Evolutionary conservation across 208 protist species (phyloP).

Genomic region (Trypanosoma congolense): DNA sequence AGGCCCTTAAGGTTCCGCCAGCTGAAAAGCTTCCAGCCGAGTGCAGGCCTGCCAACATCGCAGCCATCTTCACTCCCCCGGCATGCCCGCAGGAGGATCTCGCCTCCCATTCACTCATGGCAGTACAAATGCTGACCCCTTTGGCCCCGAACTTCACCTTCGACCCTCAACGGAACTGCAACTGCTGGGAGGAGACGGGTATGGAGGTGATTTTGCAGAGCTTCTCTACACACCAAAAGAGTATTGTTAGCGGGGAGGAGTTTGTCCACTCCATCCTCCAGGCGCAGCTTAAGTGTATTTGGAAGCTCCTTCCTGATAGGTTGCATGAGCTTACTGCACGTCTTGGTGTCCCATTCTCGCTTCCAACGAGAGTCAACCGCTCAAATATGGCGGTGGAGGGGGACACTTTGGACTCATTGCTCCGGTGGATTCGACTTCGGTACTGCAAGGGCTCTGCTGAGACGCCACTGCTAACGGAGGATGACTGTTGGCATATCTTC

Average conservation of each 20-base stretch:
- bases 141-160: conserved; percentile 3
- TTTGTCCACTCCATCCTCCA: conserved; percentile 45
- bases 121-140: conserved; percentile 8
- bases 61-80: conserved; percentile 22
- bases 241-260: conserved; percentile 18
- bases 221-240: conserved; percentile 34
- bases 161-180: background rate
- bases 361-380: background rate
- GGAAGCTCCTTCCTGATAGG: conserved; percentile 22
- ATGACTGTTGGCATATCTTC: background rate
- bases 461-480: background rate
- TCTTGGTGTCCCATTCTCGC: conserved; percentile 8
- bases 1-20: conserved; percentile 25
- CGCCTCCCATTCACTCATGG: conserved; percentile 10
- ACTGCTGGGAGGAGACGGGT: conserved; percentile 32
- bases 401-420: background rate
- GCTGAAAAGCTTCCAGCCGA: conserved; percentile 19
- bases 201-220: conserved; percentile 44
- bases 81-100: conserved; percentile 5
- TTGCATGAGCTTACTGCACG: conserved; percentile 1
- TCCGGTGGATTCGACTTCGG: background rate
- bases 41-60: conserved; percentile 21
- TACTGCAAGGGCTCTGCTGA: background rate
- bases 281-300: conserved; percentile 41
- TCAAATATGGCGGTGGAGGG: background rate